Conservation (phyloP, 176 grass and related monocot species). For the maize (Zea mays) region DNA sequence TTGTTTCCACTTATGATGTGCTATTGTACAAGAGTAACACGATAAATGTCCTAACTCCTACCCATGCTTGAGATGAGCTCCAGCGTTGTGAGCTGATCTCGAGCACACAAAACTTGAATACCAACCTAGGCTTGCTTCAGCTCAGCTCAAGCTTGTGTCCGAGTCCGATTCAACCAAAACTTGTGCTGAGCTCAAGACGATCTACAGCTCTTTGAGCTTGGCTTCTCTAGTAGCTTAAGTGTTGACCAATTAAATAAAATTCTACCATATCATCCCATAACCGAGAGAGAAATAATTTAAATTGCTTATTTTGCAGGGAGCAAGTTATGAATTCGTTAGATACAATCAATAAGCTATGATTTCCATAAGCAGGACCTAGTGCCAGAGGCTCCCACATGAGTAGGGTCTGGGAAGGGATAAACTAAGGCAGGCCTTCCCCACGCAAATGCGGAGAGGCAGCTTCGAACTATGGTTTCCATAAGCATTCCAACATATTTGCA, state of each 20-base stretch:
- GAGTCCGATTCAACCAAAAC: background rate
- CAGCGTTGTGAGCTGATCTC: background rate
- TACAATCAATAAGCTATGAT: constrained; percentile 3
- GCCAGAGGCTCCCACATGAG: too few species aligned
- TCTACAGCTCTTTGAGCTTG: background rate
- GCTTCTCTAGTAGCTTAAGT: background rate
- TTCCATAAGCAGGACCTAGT: background rate
- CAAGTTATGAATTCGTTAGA: background rate
- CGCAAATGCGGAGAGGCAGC: too few species aligned
- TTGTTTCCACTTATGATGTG: background rate
- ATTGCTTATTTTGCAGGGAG: background rate
- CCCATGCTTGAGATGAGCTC: background rate
- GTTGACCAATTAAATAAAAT: background rate
- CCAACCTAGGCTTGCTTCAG: background rate
- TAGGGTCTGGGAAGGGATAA: too few species aligned
- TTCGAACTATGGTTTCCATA: background rate
- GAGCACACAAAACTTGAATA: background rate
- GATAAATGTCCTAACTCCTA: background rate
- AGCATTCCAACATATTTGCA: constrained; percentile 10
- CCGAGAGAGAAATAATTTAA: background rate
- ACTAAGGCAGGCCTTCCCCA: too few species aligned
- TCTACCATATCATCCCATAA: constrained; percentile 1
- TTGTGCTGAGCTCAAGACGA: background rate
- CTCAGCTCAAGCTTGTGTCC: background rate
- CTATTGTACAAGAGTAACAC: background rate